Percentiles rank a stretch among this genome's conserved stretches.
Conservation (phyloP, 768 basidiomycete species). For the Rhizopogon sp. region DNA sequence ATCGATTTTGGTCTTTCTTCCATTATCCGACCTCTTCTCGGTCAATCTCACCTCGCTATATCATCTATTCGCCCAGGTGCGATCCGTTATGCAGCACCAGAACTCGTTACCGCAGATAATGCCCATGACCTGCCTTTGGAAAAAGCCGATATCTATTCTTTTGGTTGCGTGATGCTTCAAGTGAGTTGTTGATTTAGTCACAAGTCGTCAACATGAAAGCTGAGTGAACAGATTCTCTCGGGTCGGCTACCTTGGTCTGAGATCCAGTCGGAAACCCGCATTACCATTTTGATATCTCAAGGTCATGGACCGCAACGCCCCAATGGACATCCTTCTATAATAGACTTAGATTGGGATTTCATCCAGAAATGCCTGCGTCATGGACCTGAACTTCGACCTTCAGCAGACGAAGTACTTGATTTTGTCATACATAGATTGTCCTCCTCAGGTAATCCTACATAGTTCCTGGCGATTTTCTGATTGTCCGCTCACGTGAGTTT, state of each 20-base stretch:
- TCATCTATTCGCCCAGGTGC: neutral
- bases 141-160: too few relatives aligned
- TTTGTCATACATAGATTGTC: neutral
- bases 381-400: too few relatives aligned
- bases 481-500: too few relatives aligned
- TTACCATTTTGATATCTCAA: too few relatives aligned
- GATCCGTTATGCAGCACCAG: conserved; percentile 1
- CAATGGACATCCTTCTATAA: neutral
- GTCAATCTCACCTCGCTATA: neutral
- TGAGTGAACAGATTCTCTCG: neutral
- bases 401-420: neutral
- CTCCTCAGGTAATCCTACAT: too few relatives aligned
- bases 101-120: neutral
- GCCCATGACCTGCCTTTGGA: too few relatives aligned
- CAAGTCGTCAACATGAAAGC: too few relatives aligned
- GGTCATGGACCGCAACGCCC: too few relatives aligned
- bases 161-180: neutral
- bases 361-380: neutral
- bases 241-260: neutral
- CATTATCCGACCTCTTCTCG: too few relatives aligned
- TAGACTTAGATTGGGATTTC: neutral
- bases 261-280: too few relatives aligned
- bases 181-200: neutral
- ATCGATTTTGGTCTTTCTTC: neutral
- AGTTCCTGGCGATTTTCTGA: too few relatives aligned